Base-by-base conservation (phyloP, 805 yeast genomes). In the Suhomyces xylopsoci region DNA sequence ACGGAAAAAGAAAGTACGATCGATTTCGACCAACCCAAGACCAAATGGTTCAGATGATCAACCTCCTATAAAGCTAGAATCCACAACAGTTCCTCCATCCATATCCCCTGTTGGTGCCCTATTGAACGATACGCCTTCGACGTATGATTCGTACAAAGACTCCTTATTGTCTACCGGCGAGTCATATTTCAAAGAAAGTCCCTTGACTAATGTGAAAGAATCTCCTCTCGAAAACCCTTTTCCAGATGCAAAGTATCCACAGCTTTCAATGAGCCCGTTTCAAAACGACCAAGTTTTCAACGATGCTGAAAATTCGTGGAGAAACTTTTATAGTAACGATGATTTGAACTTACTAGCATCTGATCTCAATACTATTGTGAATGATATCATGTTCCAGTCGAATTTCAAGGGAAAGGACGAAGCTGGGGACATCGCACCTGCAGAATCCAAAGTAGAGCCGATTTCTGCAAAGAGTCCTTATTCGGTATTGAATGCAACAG, bases 341-440 rank as follows among this genome's bases (percentile, higher is more conserved):
- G 79, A 74, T 51, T 62, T 75, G 46, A 61, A 73, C 42, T 42
- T 69, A 7, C 58, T 75, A 25, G 78, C 79, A 0, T 55, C 62
- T 7, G 78, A 75, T 49, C 59, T 75, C 47, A 75, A 73, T 56
- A 71, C 74, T 54, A 63, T 75, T 48, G 79, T 74, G 28, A 64
- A 62, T 28, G 69, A 68, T 47, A 70, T 75, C 48, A 56, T 52
- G 48, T 46, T 49, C 24, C 49, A 45, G 19, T 46, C 50, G 19
- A 52, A 46, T 12, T 45, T 44, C 24, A 45, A 47, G 2, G 45
- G 45, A 7, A 24, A 38, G 14, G 42, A 38, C n/a, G 42, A 38
- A 38, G 2, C n/a, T 17, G 20, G 14, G 22, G 17, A 38, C 8
- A 17, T 38, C 12, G 24, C 17, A 1, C 24, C 42, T 5, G 17